A percentile compares a stretch with the other conserved stretches of the same genome.
These are phyloP conservation scores for Peterozyma xylosa DNA, from an alignment of 805 yeast genomes.

Conservation along the genomic window DNA sequence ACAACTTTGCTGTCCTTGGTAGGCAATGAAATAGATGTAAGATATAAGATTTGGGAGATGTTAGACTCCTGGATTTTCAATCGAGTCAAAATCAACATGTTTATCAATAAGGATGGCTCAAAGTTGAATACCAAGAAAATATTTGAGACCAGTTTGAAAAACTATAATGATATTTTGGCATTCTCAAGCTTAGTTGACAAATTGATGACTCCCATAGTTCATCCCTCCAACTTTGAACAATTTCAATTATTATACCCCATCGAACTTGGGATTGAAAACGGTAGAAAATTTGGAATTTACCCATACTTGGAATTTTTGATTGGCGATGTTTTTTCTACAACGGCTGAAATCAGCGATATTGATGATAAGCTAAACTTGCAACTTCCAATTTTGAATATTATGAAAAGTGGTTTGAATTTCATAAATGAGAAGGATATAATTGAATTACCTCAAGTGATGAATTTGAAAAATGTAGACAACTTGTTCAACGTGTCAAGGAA, in stretches of 20 bases:
- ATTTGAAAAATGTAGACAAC: slow-evolving; percentile 34
- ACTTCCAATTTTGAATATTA: slow-evolving; percentile 40
- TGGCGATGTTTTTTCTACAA: slow-evolving; percentile 46
- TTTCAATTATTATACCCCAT: slow-evolving; percentile 46
- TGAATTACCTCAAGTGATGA: slow-evolving; percentile 29
- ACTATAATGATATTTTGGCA: slow-evolving; percentile 51
- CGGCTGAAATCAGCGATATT: too few relatives aligned
- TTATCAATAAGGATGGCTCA: slow-evolving; percentile 10
- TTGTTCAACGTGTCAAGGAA: slow-evolving; percentile 26
- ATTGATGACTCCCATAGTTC: slow-evolving; percentile 21
- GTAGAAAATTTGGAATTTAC: slow-evolving; percentile 65
- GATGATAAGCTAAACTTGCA: slow-evolving; percentile 41
- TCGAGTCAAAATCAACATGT: slow-evolving; percentile 14
- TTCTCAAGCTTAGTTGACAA: slow-evolving; percentile 47
- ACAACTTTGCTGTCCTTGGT: slow-evolving; percentile 52
- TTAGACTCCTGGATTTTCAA: slow-evolving; percentile 65
- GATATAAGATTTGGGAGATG: slow-evolving; percentile 55
- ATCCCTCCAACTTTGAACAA: slow-evolving; percentile 28
- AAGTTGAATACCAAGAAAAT: slow-evolving; percentile 28
- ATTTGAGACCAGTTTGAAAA: slow-evolving; percentile 37
- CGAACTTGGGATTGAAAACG: slow-evolving; percentile 47
- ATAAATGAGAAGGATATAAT: slow-evolving; percentile 30
- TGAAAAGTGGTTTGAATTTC: slow-evolving; percentile 38
- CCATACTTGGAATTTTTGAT: slow-evolving; percentile 72
- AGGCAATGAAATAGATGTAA: slow-evolving; percentile 30